These are phyloP conservation scores for Mucor indicus DNA, from an alignment of 371 early-diverging fungal genomes.

Conservation along the genomic window DNA sequence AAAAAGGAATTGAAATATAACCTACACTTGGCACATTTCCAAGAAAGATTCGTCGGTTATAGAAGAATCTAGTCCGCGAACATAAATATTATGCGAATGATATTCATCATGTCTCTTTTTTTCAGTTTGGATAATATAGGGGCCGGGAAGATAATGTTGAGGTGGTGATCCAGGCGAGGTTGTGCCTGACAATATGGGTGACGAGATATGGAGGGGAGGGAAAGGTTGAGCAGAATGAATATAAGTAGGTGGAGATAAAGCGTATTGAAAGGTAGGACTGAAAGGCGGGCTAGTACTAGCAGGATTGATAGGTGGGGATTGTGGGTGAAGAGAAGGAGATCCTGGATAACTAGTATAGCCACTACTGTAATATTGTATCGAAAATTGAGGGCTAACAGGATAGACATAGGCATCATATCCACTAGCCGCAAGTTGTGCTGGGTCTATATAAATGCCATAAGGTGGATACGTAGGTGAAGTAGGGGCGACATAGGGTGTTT, in stretches of 20 bases:
- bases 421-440: slow-evolving; percentile 11
- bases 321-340: slow-evolving; percentile 32
- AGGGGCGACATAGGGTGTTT: slow-evolving; percentile 16
- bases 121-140: slow-evolving; percentile 18
- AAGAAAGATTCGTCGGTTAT: slow-evolving; percentile 74
- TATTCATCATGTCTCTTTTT: slow-evolving; percentile 13
- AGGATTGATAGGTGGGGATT: slow-evolving; percentile 38
- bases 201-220: slow-evolving; percentile 46
- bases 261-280: slow-evolving; percentile 35
- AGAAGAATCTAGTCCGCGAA: slow-evolving; percentile 72
- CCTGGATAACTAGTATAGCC: slow-evolving; percentile 51
- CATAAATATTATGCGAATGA: slow-evolving; percentile 73
- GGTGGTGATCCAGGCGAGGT: slow-evolving; percentile 39
- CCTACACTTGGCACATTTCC: slow-evolving; percentile 59
- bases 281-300: slow-evolving; percentile 30
- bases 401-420: slow-evolving; percentile 35
- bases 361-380: slow-evolving; percentile 39
- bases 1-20: not conserved
- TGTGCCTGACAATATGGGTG: slow-evolving; percentile 42
- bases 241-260: slow-evolving; percentile 36
- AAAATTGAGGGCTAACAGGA: slow-evolving; percentile 47
- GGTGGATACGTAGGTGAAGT: slow-evolving; percentile 44
- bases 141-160: slow-evolving; percentile 28
- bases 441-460: slow-evolving; percentile 27
- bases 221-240: slow-evolving; percentile 30